Base-by-base conservation (phyloP, 495 filamentous ascomycete genomes). In the Penicillium tannophilum region DNA sequence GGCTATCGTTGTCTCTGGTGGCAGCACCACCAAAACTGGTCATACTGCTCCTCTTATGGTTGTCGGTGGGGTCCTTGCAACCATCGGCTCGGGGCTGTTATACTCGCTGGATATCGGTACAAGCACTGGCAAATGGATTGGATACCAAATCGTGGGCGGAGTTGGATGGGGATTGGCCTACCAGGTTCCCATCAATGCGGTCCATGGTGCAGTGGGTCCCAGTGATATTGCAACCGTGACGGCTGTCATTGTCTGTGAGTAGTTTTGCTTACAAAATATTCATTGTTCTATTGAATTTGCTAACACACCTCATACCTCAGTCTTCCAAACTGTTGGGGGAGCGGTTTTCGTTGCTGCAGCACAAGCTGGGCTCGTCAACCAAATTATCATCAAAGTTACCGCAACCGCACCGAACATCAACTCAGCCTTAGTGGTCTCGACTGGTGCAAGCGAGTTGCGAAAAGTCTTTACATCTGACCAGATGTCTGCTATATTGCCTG, bases 81-180 rank as follows among this genome's bases (percentile, higher is more conserved):
- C 55, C 17, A 70, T 92, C 54, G 90, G 87, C 26, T 73, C 74
- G 19, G 90, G 88, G 0, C 61, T 84, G 8, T 36, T 80, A 14
- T 72, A 68, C 47, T 72, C 69, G 12, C 58, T 75, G 20, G 56
- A 65, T 14, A 59, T 71, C 26, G 55, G 55, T 28, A 71, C 62
- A 28, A 33, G 48, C 10, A n/a, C 54, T 17, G 60, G 52, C 35
- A 64, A 70, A 39, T 78, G 72, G 72, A 71, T 76, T 42, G 77
- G 77, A 1, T 78, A 76, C 55, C 74, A 77, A 62, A 57, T 73
- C 16, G 24, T 80, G 24, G 50, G 61, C 14, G 77, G 75, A 9
- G n/a, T 68, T 41, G 73, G 66, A 23, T 11, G 59, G 3, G 77
- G 73, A 3, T 36, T 74, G 10, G 58, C 63, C 3, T 49, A 72